phyloP scores from a whole-genome alignment of 371 early-diverging fungal species.

The Haplosporangium sp. region DNA sequence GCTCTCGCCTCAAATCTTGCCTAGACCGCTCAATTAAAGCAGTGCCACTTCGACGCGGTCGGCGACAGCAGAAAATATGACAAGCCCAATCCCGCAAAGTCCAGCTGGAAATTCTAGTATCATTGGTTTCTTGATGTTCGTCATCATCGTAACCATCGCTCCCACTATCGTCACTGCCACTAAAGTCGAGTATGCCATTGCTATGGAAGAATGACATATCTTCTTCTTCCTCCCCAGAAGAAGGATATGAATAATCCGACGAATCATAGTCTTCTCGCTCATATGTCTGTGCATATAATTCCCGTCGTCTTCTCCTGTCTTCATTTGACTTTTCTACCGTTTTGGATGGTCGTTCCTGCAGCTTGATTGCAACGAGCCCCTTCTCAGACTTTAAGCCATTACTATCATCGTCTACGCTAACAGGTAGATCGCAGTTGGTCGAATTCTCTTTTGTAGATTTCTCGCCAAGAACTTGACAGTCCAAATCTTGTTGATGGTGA shows the following conservation, averaged over 20 bases:
- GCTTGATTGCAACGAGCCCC: not conserved
- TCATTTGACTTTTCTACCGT: not conserved
- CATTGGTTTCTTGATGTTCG: not conserved
- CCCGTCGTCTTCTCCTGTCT: not conserved
- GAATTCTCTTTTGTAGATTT: not conserved
- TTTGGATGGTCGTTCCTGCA: not conserved
- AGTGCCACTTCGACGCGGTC: not conserved
- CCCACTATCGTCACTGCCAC: not conserved
- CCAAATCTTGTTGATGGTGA: not conserved
- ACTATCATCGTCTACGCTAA: not conserved
- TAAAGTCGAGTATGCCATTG: not conserved
- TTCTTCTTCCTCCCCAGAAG: slow-evolving; percentile 33
- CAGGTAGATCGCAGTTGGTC: not conserved
- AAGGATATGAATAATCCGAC: slow-evolving; percentile 30
- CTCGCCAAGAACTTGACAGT: too few species aligned
- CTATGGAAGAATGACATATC: not conserved
- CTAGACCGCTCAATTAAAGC: not conserved
- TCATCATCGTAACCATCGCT: not conserved
- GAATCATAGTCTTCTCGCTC: slow-evolving; percentile 50
- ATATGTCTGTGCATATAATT: slow-evolving; percentile 13
- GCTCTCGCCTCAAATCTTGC: slow-evolving; percentile 10
- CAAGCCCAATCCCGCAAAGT: slow-evolving; percentile 4
- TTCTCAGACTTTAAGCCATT: not conserved
- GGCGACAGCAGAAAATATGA: slow-evolving; percentile 8
- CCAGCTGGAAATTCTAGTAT: not conserved